Conservation (phyloP, 441 rosid species). For the Arabidopsis hybrid region DNA sequence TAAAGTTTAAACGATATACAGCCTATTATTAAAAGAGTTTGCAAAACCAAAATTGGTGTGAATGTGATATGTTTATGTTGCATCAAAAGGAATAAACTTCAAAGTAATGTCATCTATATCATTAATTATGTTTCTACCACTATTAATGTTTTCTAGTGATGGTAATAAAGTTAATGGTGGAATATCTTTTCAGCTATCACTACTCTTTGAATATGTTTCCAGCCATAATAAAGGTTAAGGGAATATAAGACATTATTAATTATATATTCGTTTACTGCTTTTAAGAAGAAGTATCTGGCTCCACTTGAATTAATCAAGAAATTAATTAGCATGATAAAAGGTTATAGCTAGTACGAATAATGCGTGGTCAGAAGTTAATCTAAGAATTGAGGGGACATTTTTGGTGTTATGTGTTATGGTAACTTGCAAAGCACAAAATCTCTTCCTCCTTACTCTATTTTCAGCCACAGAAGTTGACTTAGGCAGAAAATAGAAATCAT, state of each 20-base stretch:
- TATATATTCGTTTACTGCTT: conserved; percentile 14
- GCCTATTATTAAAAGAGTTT: no score
- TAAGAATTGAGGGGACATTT: neutral
- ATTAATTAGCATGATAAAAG: conserved; percentile 1
- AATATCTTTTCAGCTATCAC: neutral
- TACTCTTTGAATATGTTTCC: conserved; percentile 5
- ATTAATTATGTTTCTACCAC: neutral
- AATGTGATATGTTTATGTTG: neutral
- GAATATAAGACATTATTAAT: neutral
- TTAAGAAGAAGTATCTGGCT: neutral
- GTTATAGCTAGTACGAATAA: neutral
- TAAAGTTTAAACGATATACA: no score
- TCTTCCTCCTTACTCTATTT: conserved; percentile 17
- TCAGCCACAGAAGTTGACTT: conserved; percentile 27
- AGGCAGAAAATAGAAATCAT: neutral
- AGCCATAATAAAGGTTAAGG: neutral
- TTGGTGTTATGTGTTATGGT: neutral
- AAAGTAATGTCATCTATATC: neutral
- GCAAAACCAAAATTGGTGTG: no score
- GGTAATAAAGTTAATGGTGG: neutral
- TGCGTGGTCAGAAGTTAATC: conserved; percentile 19
- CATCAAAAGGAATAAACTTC: neutral
- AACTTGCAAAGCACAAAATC: conserved; percentile 31
- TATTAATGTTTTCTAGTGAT: neutral
- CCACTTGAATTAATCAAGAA: conserved; percentile 24